Base-by-base conservation (phyloP, 768 basidiomycete genomes). In the Leccinum subtestaceum region DNA sequence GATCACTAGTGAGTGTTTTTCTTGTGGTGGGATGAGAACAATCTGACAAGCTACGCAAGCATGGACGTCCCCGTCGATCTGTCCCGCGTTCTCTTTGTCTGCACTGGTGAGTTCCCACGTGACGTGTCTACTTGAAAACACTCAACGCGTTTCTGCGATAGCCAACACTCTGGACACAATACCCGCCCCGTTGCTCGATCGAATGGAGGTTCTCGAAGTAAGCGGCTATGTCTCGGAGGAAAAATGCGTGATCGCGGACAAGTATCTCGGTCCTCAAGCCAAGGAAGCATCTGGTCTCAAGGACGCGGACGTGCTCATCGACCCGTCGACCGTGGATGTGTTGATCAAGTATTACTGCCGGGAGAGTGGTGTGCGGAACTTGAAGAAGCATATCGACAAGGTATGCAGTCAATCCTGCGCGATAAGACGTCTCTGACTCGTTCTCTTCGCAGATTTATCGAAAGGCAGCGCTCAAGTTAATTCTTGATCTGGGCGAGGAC, bases 311-410 rank as follows among this genome's bases (percentile, higher is more conserved):
- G 91, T 99, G 4, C 73, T 81, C 55, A 77, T 99, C 15, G 87
- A 92, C 19, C 80, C 84, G 6, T 79, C 83, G 10, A 85, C 95
- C 0, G 87, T 98, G 48, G 93, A 95, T 64, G 76, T 84, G 11
- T 80, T 99, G 54, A 98, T 99, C 77, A 91, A 95, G 71, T 98
- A 95, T 73, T 98, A 98, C 74, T 95, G 93, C 71, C 83, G 97
- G 23, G 97, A 99, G 77, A 96, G 93, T 65, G 97, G 97, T 47
- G 97, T 99, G 31, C 80, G 97, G 52, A 94, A 95, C 69, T 69
- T 99, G 71, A 98, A 98, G 86, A 98, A 99, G 76, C 91, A 95
- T 67, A 96, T 99, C 56, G 96, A 99, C 69, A 98, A 98, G 86
- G 94, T 93, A 60, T 2, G 52, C 17, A 38, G n/a, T 5, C 34